Conservation (phyloP, 345 rosid genomes). For the thale cress (Arabidopsis thaliana) region DNA sequence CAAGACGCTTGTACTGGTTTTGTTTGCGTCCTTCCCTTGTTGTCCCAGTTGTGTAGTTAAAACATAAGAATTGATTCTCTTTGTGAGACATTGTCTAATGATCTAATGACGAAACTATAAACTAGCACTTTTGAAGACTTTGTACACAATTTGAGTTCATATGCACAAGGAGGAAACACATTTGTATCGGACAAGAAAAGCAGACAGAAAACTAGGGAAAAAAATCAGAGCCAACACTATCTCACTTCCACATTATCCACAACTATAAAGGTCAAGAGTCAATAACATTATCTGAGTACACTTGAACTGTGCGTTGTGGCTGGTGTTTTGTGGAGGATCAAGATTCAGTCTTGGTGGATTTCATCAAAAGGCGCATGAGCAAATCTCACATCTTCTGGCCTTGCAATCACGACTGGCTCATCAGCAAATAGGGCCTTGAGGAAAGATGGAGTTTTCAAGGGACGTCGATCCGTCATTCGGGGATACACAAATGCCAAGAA, state of each 20-base stretch:
- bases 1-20: slow-evolving; percentile 1
- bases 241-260: slow-evolving; percentile 23
- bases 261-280: slow-evolving; percentile 6
- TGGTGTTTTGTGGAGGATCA: not conserved
- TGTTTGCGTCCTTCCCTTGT: not conserved
- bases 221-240: not conserved
- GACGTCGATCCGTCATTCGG: slow-evolving; percentile 76
- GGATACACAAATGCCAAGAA: slow-evolving; percentile 96
- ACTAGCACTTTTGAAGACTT: not conserved
- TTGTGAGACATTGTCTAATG: slow-evolving; percentile 14
- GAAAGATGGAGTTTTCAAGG: slow-evolving; percentile 79
- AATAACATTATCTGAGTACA: slow-evolving; percentile 13
- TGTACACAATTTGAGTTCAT: slow-evolving; percentile 30
- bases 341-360: slow-evolving; percentile 63
- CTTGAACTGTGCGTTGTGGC: slow-evolving; percentile 11
- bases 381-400: slow-evolving; percentile 77
- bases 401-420: slow-evolving; percentile 78
- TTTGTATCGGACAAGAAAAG: not conserved
- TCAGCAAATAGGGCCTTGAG: slow-evolving; percentile 85
- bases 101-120: slow-evolving; percentile 15
- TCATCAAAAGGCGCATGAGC: slow-evolving; percentile 78
- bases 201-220: slow-evolving; percentile 12
- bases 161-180: slow-evolving; percentile 30
- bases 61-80: not conserved
- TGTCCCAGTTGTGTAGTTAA: slow-evolving; percentile 26